Evolutionary conservation across 208 protist species (phyloP).

Genomic region (Crithidia bombi): DNA sequence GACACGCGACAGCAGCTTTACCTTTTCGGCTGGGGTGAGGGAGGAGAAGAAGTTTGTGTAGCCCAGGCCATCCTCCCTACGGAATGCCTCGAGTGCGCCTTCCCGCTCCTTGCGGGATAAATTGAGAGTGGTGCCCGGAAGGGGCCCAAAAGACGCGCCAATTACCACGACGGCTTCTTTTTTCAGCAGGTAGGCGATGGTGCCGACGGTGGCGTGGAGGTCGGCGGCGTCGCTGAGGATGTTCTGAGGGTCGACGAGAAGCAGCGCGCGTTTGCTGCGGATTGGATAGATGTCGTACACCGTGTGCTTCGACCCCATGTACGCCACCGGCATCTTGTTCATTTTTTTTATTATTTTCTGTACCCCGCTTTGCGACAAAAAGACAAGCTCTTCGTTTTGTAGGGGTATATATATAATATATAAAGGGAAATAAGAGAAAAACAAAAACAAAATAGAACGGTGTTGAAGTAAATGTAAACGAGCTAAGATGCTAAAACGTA

Average conservation of each 20-base stretch:
- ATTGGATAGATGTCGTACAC: slow-evolving; percentile 78
- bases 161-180: slow-evolving; percentile 61
- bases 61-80: slow-evolving; percentile 58
- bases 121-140: slow-evolving; percentile 58
- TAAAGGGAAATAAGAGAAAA: slow-evolving; percentile 18
- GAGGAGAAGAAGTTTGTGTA: slow-evolving; percentile 75
- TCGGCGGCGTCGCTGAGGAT: slow-evolving; percentile 55
- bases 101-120: slow-evolving; percentile 50
- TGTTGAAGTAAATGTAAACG: too few relatives aligned
- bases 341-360: too few relatives aligned
- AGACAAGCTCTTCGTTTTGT: too few relatives aligned
- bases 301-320: slow-evolving; percentile 69
- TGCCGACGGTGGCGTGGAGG: slow-evolving; percentile 56
- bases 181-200: slow-evolving; percentile 64
- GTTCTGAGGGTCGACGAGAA: slow-evolving; percentile 76
- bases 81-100: slow-evolving; percentile 65
- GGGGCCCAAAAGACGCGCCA: slow-evolving; percentile 59
- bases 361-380: too few relatives aligned
- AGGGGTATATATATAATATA: too few relatives aligned
- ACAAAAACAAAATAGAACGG: neutral
- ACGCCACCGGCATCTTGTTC: slow-evolving; percentile 47
- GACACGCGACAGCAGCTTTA: slow-evolving; percentile 56
- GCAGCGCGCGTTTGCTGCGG: slow-evolving; percentile 66
- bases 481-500: too few relatives aligned
- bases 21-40: slow-evolving; percentile 45